phyloP scores from a whole-genome alignment of 176 grass and related monocot species.

The Oryza officinalis region DNA sequence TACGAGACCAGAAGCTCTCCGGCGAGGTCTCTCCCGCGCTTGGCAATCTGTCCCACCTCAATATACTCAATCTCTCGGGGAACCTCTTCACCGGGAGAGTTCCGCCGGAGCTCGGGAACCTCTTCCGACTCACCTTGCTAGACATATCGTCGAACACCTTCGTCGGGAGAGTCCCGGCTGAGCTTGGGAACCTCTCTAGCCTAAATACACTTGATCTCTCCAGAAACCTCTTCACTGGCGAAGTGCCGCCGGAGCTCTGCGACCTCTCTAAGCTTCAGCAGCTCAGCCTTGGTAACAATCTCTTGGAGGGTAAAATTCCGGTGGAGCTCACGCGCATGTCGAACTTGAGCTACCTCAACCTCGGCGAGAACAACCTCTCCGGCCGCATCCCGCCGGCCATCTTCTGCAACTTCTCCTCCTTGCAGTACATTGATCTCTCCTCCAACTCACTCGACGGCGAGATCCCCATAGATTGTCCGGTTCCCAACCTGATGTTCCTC shows the following conservation, averaged over 20 bases:
- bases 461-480: slow-evolving; percentile 61
- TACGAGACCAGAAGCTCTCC: slow-evolving; percentile 44
- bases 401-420: slow-evolving; percentile 68
- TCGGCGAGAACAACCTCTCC: slow-evolving; percentile 65
- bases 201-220: slow-evolving; percentile 72
- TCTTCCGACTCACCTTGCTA: slow-evolving; percentile 27
- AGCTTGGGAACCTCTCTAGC: slow-evolving; percentile 43
- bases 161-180: slow-evolving; percentile 11
- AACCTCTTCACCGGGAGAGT: slow-evolving; percentile 47
- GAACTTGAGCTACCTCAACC: slow-evolving; percentile 60
- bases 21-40: slow-evolving; percentile 60
- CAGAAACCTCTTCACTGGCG: slow-evolving; percentile 49
- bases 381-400: slow-evolving; percentile 58
- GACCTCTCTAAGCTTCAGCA: slow-evolving; percentile 48
- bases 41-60: slow-evolving; percentile 65
- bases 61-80: slow-evolving; percentile 54
- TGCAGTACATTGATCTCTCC: slow-evolving; percentile 79
- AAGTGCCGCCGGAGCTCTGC: slow-evolving; percentile 57
- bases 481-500: slow-evolving; percentile 68
- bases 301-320: slow-evolving; percentile 57
- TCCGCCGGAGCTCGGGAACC: slow-evolving; percentile 37
- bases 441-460: slow-evolving; percentile 63
- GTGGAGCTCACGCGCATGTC: slow-evolving; percentile 49
- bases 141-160: slow-evolving; percentile 43
- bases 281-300: slow-evolving; percentile 60